A percentile compares a stretch with the other conserved stretches of the same genome.
phyloP scores from a whole-genome alignment of 2,329 filamentous ascomycete genomes.

The Pseudogymnoascus sp. region DNA sequence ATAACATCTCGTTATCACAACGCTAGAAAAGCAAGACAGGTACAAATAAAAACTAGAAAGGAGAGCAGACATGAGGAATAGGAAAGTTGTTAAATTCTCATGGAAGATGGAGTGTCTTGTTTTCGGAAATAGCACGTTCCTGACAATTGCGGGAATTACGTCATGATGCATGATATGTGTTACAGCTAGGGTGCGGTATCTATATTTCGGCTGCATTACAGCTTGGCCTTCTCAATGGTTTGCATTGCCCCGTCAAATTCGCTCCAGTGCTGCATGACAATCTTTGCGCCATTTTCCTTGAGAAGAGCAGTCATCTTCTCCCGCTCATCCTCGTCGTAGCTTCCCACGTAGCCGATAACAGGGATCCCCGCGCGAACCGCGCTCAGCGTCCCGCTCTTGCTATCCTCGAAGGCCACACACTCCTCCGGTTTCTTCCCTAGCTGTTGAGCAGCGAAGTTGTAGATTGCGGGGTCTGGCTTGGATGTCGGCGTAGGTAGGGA shows the following conservation, averaged over 20 bases:
- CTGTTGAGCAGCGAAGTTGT: slow-evolving; percentile 65
- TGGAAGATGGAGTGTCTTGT: background rate
- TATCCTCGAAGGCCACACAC: slow-evolving; percentile 79
- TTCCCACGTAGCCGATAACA: slow-evolving; percentile 77
- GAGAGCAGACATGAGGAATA: background rate
- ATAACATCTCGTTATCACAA: background rate
- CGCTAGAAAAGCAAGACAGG: background rate
- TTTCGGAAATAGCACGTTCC: background rate
- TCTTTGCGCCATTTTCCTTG: slow-evolving; percentile 49
- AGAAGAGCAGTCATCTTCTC: slow-evolving; percentile 57
- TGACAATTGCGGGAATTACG: slow-evolving; percentile 6
- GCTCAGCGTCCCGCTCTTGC: slow-evolving; percentile 73
- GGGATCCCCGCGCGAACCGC: slow-evolving; percentile 70
- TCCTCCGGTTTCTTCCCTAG: slow-evolving; percentile 63
- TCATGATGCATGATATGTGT: slow-evolving; percentile 1
- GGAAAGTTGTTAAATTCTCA: background rate
- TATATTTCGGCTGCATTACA: background rate
- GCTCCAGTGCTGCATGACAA: slow-evolving; percentile 53
- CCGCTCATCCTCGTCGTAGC: slow-evolving; percentile 50
- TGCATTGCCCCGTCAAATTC: slow-evolving; percentile 35
- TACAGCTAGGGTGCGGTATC: background rate
- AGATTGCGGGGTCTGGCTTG: slow-evolving; percentile 87
- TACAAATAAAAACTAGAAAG: background rate
- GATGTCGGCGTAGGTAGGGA: slow-evolving; percentile 71
- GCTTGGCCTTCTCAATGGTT: slow-evolving; percentile 19